These are phyloP conservation scores for Limonium bicolor DNA, from an alignment of 148 eudicot species.

Conservation along the genomic window DNA sequence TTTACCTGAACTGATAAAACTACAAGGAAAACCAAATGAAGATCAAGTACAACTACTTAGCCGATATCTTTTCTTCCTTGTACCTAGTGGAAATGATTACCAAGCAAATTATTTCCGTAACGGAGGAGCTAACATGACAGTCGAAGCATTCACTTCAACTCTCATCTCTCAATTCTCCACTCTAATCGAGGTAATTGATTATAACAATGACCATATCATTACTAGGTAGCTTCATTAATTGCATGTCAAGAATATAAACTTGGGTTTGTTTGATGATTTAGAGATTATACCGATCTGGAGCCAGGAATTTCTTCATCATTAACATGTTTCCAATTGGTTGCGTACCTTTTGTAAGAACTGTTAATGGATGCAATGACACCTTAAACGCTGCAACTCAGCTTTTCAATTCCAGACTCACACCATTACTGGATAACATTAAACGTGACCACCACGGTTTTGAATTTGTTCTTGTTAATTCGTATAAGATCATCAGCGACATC, in stretches of 20 bases:
- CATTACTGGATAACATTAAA: conserved; percentile 2
- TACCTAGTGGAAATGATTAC: conserved; percentile 21
- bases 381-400: conserved; percentile 7
- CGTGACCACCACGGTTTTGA: no score
- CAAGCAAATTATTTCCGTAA: conserved; percentile 11
- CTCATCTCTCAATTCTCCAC: conserved; percentile 11
- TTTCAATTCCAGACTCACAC: conserved; percentile 11
- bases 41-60: conserved; percentile 8
- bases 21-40: background rate
- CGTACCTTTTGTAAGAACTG: conserved; percentile 15
- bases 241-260: background rate
- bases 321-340: conserved; percentile 24
- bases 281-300: conserved; percentile 22
- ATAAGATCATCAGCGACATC: conserved; percentile 13
- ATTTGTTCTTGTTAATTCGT: conserved; percentile 11
- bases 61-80: conserved; percentile 16
- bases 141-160: conserved; percentile 10
- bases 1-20: conserved; percentile 14
- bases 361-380: conserved; percentile 7
- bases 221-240: background rate
- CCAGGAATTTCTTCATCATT: conserved; percentile 16
- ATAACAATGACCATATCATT: background rate
- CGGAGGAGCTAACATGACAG: background rate
- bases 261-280: background rate
- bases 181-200: conserved; percentile 16